Percentiles rank a stretch among this genome's conserved stretches.
phyloP scores from a whole-genome alignment of 495 filamentous ascomycete species.

The Neurospora intermedia region DNA sequence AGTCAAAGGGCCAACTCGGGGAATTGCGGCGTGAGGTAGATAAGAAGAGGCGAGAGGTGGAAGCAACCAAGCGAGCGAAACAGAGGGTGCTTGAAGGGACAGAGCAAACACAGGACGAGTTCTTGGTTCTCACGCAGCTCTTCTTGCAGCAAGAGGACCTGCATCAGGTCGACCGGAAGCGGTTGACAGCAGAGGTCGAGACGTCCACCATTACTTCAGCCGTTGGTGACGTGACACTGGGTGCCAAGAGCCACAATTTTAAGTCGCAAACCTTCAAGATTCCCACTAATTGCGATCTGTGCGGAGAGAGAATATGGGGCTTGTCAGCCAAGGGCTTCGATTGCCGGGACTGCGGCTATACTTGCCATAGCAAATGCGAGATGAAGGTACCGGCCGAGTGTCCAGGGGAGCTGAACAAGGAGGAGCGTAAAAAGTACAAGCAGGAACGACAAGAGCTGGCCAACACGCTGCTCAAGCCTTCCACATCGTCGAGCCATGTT shows the following conservation, averaged over 20 bases:
- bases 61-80: constrained; percentile 57
- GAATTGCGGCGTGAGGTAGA: constrained; percentile 75
- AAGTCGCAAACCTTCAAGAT: constrained; percentile 97
- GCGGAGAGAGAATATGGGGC: constrained; percentile 93
- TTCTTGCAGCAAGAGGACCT: constrained; percentile 74
- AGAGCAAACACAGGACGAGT: constrained; percentile 68
- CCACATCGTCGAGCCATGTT: constrained; percentile 28
- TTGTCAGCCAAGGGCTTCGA: constrained; percentile 90
- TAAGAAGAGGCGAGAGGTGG: constrained; percentile 72
- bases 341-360: constrained; percentile 92
- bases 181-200: constrained; percentile 82
- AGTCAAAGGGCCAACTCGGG: constrained; percentile 72
- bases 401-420: constrained; percentile 85
- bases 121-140: constrained; percentile 62
- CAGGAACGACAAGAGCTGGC: constrained; percentile 68
- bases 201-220: constrained; percentile 73
- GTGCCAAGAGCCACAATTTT: constrained; percentile 91
- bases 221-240: constrained; percentile 84
- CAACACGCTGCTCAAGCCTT: constrained; percentile 42
- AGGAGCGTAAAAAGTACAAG: constrained; percentile 89
- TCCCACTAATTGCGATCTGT: constrained; percentile 94
- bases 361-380: constrained; percentile 96
- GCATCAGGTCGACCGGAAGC: constrained; percentile 77
- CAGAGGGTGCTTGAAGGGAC: constrained; percentile 67
- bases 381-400: constrained; percentile 97